Evolutionary conservation across 192 early-diverging fungal genomes (phyloP).

Genomic region (Pecoramyces ruminantium): DNA sequence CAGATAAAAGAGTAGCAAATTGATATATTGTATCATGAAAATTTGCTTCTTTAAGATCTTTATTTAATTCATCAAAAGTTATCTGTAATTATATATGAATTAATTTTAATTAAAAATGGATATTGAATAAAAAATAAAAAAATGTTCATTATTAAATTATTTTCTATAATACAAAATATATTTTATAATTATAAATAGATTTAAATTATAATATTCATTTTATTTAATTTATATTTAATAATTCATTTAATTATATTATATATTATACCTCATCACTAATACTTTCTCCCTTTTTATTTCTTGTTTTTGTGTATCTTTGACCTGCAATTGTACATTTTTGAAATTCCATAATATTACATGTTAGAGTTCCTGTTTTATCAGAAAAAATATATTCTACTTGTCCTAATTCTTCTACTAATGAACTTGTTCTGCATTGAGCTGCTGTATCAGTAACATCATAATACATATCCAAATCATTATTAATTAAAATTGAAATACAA

Average conservation of each 20-base stretch:
- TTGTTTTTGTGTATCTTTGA: slow-evolving; percentile 5
- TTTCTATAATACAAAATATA: too few species aligned
- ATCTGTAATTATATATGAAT: background rate
- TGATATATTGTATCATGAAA: background rate
- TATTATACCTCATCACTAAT: slow-evolving; percentile 40
- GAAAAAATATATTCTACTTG: slow-evolving; percentile 2
- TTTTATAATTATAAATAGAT: too few species aligned
- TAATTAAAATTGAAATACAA: slow-evolving; percentile 71
- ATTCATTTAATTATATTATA: background rate
- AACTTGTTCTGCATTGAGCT: slow-evolving; percentile 79
- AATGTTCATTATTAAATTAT: too few species aligned
- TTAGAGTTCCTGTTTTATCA: slow-evolving; percentile 2
- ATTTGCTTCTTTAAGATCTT: background rate
- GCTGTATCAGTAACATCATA: slow-evolving; percentile 82
- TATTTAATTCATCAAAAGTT: background rate
- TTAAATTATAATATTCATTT: background rate
- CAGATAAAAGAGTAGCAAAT: background rate
- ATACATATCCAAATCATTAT: slow-evolving; percentile 90
- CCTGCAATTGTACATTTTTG: slow-evolving; percentile 10
- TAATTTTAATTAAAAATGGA: too few species aligned
- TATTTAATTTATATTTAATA: background rate
- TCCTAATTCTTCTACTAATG: slow-evolving; percentile 7
- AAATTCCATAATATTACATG: slow-evolving; percentile 1
- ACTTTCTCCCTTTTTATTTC: slow-evolving; percentile 27
- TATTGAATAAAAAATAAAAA: too few species aligned